Evolutionary conservation across 805 yeast genomes (phyloP).

Genomic region (Scheffersomyces coipomensis): DNA sequence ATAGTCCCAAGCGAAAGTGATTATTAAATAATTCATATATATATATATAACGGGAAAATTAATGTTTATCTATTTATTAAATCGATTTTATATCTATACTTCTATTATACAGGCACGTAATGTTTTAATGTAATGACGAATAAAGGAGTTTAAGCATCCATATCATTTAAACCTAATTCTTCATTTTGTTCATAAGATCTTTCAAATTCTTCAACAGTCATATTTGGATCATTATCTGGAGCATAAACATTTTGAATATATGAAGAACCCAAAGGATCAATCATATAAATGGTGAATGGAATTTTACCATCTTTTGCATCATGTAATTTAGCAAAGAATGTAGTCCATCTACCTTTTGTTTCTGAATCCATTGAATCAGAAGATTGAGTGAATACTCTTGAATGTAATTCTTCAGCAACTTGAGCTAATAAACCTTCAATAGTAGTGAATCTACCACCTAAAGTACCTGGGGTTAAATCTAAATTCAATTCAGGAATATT

Average conservation of each 20-base stretch:
- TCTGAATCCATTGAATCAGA: conserved; percentile 88
- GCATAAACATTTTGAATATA: conserved; percentile 98
- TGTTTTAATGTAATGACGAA: not conserved
- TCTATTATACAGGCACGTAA: conserved; percentile 4
- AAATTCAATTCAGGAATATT: conserved; percentile 82
- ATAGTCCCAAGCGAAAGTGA: too few relatives aligned
- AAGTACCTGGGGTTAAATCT: conserved; percentile 92
- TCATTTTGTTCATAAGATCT: conserved; percentile 90
- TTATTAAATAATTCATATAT: too few relatives aligned
- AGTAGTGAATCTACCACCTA: conserved; percentile 98
- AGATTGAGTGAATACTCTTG: conserved; percentile 79
- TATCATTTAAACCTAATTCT: conserved; percentile 76
- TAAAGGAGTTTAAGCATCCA: conserved; percentile 34
- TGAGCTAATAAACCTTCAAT: conserved; percentile 89
- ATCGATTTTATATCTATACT: not conserved
- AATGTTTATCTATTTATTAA: not conserved
- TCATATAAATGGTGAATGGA: conserved; percentile 83
- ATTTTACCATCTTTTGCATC: conserved; percentile 79
- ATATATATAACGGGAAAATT: too few relatives aligned
- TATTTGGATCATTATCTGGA: conserved; percentile 96
- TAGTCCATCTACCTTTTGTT: conserved; percentile 78
- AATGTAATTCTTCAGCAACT: conserved; percentile 84
- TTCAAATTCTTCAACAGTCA: conserved; percentile 86
- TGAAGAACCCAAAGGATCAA: conserved; percentile 92
- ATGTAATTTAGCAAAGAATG: conserved; percentile 70